Conservation (phyloP, 345 rosid genomes). For the Eucalyptus tenuipes region DNA sequence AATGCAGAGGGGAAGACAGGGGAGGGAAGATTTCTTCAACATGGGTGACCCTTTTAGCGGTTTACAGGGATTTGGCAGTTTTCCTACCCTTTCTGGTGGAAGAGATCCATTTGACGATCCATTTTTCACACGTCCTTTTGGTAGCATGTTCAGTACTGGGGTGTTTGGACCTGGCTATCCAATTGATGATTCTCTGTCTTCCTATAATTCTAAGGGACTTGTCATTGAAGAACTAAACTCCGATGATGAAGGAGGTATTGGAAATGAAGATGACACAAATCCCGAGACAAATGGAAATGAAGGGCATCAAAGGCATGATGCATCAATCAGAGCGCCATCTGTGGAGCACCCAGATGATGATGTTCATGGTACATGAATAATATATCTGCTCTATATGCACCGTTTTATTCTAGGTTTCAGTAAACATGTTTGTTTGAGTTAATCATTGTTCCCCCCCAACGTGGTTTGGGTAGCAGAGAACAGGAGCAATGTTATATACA, state of each 20-base stretch:
- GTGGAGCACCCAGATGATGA: slow-evolving; percentile 72
- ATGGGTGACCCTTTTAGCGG: slow-evolving; percentile 22
- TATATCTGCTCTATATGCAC: background rate
- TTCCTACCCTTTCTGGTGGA: slow-evolving; percentile 42
- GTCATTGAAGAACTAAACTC: slow-evolving; percentile 55
- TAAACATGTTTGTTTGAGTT: background rate
- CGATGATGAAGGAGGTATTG: slow-evolving; percentile 31
- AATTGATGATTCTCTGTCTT: background rate
- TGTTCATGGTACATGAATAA: slow-evolving; percentile 25
- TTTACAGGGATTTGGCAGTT: slow-evolving; percentile 16
- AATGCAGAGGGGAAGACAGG: slow-evolving; percentile 45
- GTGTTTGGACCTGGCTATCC: slow-evolving; percentile 1
- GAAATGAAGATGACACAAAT: background rate
- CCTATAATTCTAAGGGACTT: slow-evolving; percentile 14
- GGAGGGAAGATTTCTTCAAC: slow-evolving; percentile 10
- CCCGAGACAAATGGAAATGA: background rate
- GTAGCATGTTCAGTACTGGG: slow-evolving; percentile 14
- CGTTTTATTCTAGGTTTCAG: background rate
- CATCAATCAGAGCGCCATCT: slow-evolving; percentile 25
- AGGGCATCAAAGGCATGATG: background rate
- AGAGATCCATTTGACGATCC: slow-evolving; percentile 75
- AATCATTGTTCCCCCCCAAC: background rate
- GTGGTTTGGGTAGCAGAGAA: slow-evolving; percentile 4
- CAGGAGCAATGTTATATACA: slow-evolving; percentile 5
- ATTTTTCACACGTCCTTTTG: slow-evolving; percentile 49